Conservation (phyloP, 139 green algal genomes). For the Tetradesmus lagerheimii region DNA sequence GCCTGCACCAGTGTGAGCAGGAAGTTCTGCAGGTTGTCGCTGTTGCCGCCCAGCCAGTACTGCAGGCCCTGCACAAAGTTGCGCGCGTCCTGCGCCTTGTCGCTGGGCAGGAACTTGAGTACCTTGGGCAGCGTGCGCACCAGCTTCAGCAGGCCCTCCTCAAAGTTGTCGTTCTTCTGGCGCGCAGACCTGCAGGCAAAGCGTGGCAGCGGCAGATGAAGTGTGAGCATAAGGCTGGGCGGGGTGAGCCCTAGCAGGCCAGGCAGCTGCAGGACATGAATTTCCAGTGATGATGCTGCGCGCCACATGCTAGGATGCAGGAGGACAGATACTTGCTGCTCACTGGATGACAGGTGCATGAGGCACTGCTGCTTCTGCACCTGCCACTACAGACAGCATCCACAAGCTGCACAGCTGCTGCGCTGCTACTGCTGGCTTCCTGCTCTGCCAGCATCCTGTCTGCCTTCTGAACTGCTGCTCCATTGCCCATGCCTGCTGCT, state of each 20-base stretch:
- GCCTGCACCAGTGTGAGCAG: slow-evolving; percentile 86
- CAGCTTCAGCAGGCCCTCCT: slow-evolving; percentile 99
- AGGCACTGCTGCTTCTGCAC: no score
- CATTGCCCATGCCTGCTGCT: neutral
- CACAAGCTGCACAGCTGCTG: neutral
- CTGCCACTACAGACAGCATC: no score
- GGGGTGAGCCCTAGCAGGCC: no score
- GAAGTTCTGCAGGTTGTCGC: slow-evolving; percentile 99
- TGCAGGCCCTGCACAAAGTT: slow-evolving; percentile 96
- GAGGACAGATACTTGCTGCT: no score
- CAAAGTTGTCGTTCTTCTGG: slow-evolving; percentile 97
- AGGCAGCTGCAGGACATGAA: no score
- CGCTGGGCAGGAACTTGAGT: slow-evolving; percentile 95
- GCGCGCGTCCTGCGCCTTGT: slow-evolving; percentile 93
- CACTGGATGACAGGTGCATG: no score
- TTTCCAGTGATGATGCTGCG: no score
- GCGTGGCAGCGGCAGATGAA: neutral
- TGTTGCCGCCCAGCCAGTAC: slow-evolving; percentile 99
- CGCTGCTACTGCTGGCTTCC: neutral
- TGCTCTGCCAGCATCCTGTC: neutral
- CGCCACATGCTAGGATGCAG: no score
- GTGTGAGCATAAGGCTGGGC: neutral
- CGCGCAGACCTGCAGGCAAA: slow-evolving; percentile 53
- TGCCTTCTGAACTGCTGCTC: neutral
- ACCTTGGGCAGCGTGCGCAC: slow-evolving; percentile 91